Conservation (phyloP, 192 early-diverging fungal species). For the Umbelopsis sp. region DNA sequence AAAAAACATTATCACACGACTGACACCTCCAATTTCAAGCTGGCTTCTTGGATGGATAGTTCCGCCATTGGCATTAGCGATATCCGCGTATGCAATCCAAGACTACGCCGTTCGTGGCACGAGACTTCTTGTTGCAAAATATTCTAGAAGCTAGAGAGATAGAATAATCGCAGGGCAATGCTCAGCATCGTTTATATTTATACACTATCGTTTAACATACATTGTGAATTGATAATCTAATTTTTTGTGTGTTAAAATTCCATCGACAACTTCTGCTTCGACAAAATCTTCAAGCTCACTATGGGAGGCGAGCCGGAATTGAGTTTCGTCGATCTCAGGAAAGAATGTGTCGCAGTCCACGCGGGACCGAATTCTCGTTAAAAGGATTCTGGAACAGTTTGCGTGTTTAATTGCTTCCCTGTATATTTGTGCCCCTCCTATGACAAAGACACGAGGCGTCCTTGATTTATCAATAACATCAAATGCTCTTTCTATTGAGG, state of each 20-base stretch:
- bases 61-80: constrained; percentile 26
- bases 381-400: constrained; percentile 60
- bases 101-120: constrained; percentile 6
- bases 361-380: constrained; percentile 67
- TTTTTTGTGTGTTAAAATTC: constrained; percentile 54
- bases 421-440: constrained; percentile 84
- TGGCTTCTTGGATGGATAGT: constrained; percentile 38
- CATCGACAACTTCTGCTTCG: constrained; percentile 40
- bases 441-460: constrained; percentile 66
- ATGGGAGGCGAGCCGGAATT: constrained; percentile 46
- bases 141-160: neutral
- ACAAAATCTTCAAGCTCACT: constrained; percentile 54
- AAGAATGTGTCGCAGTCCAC: constrained; percentile 84
- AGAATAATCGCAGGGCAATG: neutral
- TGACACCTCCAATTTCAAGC: constrained; percentile 26
- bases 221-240: constrained; percentile 65
- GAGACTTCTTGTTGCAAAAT: neutral
- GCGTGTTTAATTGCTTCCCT: constrained; percentile 62
- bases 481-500: constrained; percentile 59
- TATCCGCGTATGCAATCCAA: constrained; percentile 6
- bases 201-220: constrained; percentile 38
- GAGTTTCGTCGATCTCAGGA: constrained; percentile 53
- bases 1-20: constrained; percentile 23
- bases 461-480: constrained; percentile 47
- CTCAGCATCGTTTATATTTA: constrained; percentile 8